A percentile compares a stretch with the other conserved stretches of the same genome.
Conservation (phyloP, 179 eudicot species). For the Spergularia azorica region DNA sequence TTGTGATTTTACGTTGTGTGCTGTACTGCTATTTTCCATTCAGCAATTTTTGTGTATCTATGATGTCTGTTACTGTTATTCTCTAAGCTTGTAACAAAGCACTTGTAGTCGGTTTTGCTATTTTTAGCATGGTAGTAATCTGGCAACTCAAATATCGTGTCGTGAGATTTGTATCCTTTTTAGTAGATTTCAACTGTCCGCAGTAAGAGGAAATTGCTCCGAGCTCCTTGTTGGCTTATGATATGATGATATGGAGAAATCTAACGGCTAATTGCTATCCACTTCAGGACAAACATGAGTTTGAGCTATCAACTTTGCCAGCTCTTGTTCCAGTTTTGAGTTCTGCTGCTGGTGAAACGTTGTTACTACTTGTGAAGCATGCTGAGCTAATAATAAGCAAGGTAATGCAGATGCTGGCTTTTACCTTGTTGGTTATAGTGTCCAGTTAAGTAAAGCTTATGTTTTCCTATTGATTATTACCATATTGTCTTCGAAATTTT, state of each 20-base stretch:
- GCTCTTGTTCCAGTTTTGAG: slow-evolving; percentile 89
- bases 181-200: not conserved
- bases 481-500: not conserved
- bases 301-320: slow-evolving; percentile 92
- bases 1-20: not conserved
- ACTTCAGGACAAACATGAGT: slow-evolving; percentile 86
- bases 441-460: not conserved
- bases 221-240: not conserved
- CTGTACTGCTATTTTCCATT: not conserved
- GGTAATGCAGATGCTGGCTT: slow-evolving; percentile 41
- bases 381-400: slow-evolving; percentile 86
- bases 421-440: not conserved
- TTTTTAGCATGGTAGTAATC: not conserved
- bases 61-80: not conserved
- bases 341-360: slow-evolving; percentile 88
- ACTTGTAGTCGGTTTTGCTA: not conserved
- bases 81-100: not conserved
- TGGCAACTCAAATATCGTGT: not conserved
- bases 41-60: not conserved
- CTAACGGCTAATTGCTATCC: not conserved
- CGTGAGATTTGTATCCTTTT: not conserved
- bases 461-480: not conserved
- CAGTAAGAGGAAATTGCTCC: not conserved
- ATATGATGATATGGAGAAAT: not conserved
- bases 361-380: slow-evolving; percentile 89